phyloP scores from a whole-genome alignment of 768 basidiomycete genomes.

The Glaciozyma martinii region DNA sequence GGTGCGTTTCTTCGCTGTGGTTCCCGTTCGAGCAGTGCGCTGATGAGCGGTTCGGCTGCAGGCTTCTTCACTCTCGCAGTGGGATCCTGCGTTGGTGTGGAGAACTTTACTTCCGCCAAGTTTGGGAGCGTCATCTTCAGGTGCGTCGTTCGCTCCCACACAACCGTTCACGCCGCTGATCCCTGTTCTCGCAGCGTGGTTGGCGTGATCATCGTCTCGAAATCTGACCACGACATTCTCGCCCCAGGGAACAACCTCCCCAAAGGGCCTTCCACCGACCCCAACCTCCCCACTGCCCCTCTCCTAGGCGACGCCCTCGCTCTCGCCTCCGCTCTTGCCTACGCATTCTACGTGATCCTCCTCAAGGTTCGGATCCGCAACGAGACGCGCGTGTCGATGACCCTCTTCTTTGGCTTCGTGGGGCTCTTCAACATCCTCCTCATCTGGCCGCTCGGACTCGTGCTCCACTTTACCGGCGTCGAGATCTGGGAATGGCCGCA shows the following conservation, averaged over 20 bases:
- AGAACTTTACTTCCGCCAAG: slow-evolving; percentile 63
- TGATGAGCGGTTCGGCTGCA: slow-evolving; percentile 35
- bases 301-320: slow-evolving; percentile 74
- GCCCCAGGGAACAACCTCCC: slow-evolving; percentile 8
- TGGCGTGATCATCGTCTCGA: slow-evolving; percentile 78
- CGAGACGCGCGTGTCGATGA: slow-evolving; percentile 49
- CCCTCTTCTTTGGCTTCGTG: slow-evolving; percentile 89
- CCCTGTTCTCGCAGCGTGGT: slow-evolving; percentile 50
- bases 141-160: slow-evolving; percentile 42
- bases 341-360: slow-evolving; percentile 77
- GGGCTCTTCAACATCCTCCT: slow-evolving; percentile 63
- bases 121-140: slow-evolving; percentile 67
- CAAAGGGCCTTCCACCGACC: neutral
- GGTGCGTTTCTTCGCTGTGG: slow-evolving; percentile 48
- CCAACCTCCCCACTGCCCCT: slow-evolving; percentile 37
- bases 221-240: slow-evolving; percentile 8
- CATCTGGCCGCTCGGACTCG: slow-evolving; percentile 65
- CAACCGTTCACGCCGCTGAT: slow-evolving; percentile 4
- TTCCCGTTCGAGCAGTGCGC: no score
- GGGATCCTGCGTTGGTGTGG: slow-evolving; percentile 73
- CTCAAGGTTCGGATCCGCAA: slow-evolving; percentile 70
- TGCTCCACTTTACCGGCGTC: slow-evolving; percentile 62
- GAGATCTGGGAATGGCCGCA: slow-evolving; percentile 68
- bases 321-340: slow-evolving; percentile 74
- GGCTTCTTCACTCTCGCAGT: slow-evolving; percentile 88